phyloP scores from a whole-genome alignment of 1,284 basidiomycete species.

The Ceratobasidium sp. region DNA sequence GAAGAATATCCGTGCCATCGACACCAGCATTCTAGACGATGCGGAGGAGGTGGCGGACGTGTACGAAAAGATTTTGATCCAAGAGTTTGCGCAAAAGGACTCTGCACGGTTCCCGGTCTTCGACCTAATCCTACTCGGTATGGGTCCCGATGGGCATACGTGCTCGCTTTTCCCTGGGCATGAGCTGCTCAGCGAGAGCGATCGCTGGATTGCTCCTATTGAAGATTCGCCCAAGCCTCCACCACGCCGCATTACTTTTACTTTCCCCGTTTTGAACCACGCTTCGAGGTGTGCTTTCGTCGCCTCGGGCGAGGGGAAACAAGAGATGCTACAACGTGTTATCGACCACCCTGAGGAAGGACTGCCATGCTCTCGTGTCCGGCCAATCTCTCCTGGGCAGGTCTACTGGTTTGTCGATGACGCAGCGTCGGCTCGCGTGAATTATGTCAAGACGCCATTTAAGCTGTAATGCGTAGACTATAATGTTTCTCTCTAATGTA shows the following conservation, averaged over 20 bases:
- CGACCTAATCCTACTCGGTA: constrained; percentile 92
- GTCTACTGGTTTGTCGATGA: constrained; percentile 94
- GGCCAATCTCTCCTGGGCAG: constrained; percentile 81
- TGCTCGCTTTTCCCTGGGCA: constrained; percentile 96
- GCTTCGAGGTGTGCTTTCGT: constrained; percentile 90
- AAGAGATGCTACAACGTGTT: constrained; percentile 76
- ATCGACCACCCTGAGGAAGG: constrained; percentile 85
- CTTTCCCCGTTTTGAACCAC: constrained; percentile 92
- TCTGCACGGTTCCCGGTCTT: constrained; percentile 94
- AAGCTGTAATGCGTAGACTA: constrained; percentile 44
- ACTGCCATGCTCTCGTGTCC: constrained; percentile 86
- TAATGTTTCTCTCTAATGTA: not conserved
- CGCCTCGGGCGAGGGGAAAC: constrained; percentile 84
- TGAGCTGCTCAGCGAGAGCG: constrained; percentile 82
- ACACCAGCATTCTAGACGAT: constrained; percentile 74
- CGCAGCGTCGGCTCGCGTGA: constrained; percentile 73
- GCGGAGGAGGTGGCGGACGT: constrained; percentile 86
- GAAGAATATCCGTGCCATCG: constrained; percentile 80
- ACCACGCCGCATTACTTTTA: constrained; percentile 88
- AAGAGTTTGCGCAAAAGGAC: constrained; percentile 89
- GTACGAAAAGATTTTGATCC: constrained; percentile 93
- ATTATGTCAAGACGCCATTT: constrained; percentile 58
- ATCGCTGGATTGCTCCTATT: constrained; percentile 94
- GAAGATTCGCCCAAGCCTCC: constrained; percentile 96
- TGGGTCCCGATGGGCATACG: constrained; percentile 96